Percentiles rank a stretch among this genome's conserved stretches.
phyloP scores from a whole-genome alignment of 2,329 filamentous ascomycete species.

The Didymella glomerata region DNA sequence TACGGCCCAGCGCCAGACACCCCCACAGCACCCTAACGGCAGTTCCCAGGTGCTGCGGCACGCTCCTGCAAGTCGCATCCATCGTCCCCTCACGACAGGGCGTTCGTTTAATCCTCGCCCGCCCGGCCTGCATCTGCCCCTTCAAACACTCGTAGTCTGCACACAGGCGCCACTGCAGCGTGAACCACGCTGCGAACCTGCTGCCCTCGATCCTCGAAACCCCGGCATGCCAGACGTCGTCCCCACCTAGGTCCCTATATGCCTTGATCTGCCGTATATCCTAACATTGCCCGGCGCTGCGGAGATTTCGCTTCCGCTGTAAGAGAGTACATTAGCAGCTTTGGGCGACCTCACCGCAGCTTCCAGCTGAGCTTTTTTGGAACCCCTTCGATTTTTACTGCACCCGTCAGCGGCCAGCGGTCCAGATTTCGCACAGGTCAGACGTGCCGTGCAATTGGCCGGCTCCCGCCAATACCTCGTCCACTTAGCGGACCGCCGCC shows the following conservation, averaged over 20 bases:
- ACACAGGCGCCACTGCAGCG: constrained; percentile 41
- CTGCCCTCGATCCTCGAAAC: constrained; percentile 26
- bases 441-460: constrained; percentile 39
- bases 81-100: constrained; percentile 24
- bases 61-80: constrained; percentile 42
- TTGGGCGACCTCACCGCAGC: constrained; percentile 29
- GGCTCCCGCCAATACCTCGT: constrained; percentile 36
- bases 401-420: constrained; percentile 23
- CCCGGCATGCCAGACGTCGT: constrained; percentile 46
- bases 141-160: constrained; percentile 35
- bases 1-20: constrained; percentile 36
- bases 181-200: constrained; percentile 48
- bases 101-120: constrained; percentile 35
- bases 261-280: constrained; percentile 50
- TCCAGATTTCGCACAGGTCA: constrained; percentile 33
- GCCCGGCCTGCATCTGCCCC: constrained; percentile 30
- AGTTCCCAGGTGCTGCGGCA: constrained; percentile 48
- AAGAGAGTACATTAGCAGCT: constrained; percentile 39
- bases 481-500: constrained; percentile 39
- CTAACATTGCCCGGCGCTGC: constrained; percentile 46
- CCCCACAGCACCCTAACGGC: constrained; percentile 47
- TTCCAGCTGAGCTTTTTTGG: constrained; percentile 24
- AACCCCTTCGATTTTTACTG: constrained; percentile 24
- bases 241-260: constrained; percentile 49
- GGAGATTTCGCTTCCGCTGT: constrained; percentile 46